These are phyloP conservation scores for Triticum monococcum DNA, from an alignment of 176 grass and related monocot genomes.

Conservation along the genomic window DNA sequence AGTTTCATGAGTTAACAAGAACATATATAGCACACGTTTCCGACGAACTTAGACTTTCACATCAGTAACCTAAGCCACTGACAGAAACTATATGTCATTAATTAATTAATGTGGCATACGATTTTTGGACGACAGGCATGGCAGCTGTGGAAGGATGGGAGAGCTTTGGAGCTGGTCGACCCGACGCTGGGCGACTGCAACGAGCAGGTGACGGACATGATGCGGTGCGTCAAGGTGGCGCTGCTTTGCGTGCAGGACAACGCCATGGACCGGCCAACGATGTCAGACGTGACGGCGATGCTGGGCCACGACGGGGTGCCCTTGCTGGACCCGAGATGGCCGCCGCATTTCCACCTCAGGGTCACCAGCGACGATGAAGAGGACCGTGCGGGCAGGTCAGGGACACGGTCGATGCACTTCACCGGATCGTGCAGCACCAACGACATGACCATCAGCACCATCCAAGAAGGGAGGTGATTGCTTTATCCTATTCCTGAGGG, in stretches of 20 bases:
- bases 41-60: neutral
- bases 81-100: neutral
- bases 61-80: neutral
- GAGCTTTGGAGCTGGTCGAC: constrained; percentile 46
- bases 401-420: neutral
- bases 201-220: constrained; percentile 4
- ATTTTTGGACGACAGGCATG: constrained; percentile 42
- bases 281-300: constrained; percentile 54
- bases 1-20: no score
- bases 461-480: constrained; percentile 22
- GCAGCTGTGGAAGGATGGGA: constrained; percentile 57
- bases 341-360: constrained; percentile 46
- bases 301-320: constrained; percentile 10
- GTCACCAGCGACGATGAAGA: constrained; percentile 20
- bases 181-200: constrained; percentile 25
- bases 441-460: constrained; percentile 40
- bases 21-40: no score
- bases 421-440: constrained; percentile 39
- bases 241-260: constrained; percentile 76
- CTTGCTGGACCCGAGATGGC: constrained; percentile 30
- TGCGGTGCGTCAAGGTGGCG: constrained; percentile 55
- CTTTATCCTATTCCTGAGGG: neutral
- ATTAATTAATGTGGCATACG: neutral
- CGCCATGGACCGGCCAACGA: constrained; percentile 46
- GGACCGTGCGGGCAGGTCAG: neutral